Base-by-base conservation (phyloP, 176 grass and related monocot genomes). In the Carex scoparia region DNA sequence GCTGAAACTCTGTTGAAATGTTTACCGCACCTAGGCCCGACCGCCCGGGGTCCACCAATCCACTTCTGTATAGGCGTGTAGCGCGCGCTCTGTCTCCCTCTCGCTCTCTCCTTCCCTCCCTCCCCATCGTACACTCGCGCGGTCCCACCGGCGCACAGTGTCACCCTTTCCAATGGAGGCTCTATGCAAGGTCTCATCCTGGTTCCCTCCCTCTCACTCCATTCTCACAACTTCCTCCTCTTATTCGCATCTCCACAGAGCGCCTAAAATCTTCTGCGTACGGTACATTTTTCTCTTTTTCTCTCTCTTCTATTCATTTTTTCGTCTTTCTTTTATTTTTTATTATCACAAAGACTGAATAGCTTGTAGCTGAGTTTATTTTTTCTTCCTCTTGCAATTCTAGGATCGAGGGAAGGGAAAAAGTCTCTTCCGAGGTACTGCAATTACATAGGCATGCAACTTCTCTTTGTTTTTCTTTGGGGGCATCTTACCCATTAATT, bases 381-480 rank as follows among this genome's bases (percentile, higher is more conserved):
- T 62, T 40, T 40, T 40, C 4, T 37, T 40, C 4, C 30, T 66
- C 19, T 7, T 82, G 80, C 18, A 56, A 51, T 23, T 16, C 61
- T 59, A 79, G 86, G 58, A 2, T 79, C n/a, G 9, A 7, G 0
- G 44, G n/a, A 8, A 18, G 66, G 80, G 71, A 48, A 53, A 48
- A 76, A 54, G 75, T 16, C 59, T 61, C 32, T 87, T 49, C 87
- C 85, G 87, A 89, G 74, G 68, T 35, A 19, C 30, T n/a, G 14
- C 2, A 14, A 55, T 4, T 18, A 10, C 23, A 10, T 40, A 38
- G 7, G 46, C 19, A 14, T 33, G 51, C 7, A 4, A 37, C 65
- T 84, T 80, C 83, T 88, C 6, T 4, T 69, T 59, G 13, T 55
- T 11, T 51, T 7, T 86, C 75, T 77, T 65, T 56, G 84, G 56